Conservation (phyloP, 2,329 filamentous ascomycete species). For the Pestalotiopsis sp. region DNA sequence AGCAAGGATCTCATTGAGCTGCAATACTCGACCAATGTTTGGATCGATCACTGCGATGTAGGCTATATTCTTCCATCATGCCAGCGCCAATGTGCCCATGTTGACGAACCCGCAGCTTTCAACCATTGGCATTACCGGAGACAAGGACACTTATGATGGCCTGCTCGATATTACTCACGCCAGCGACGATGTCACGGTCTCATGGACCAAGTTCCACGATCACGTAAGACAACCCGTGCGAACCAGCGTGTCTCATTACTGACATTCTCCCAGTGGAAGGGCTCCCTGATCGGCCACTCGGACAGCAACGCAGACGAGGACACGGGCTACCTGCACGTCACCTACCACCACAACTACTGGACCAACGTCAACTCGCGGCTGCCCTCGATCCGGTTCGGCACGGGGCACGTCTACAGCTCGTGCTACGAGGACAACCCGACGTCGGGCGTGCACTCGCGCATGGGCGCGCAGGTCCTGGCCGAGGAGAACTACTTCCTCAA, state of each 20-base stretch:
- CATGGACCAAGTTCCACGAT: conserved; percentile 44
- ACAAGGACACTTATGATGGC: conserved; percentile 48
- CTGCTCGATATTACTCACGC: conserved; percentile 47
- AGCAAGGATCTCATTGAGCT: conserved; percentile 55
- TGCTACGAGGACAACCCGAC: conserved; percentile 41
- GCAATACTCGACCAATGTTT: conserved; percentile 49
- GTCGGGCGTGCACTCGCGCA: conserved; percentile 51
- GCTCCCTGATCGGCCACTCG: conserved; percentile 51
- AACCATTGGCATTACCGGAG: conserved; percentile 32
- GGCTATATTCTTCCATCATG: not conserved
- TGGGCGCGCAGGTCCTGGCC: conserved; percentile 40
- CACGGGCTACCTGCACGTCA: conserved; percentile 65
- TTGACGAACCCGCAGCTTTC: conserved; percentile 21
- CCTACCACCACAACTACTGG: conserved; percentile 76
- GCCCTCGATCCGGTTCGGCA: conserved; percentile 60
- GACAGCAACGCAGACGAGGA: conserved; percentile 64
- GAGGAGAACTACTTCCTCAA: conserved; percentile 47
- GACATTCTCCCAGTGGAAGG: conserved; percentile 22
- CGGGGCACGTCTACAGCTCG: conserved; percentile 50
- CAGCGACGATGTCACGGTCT: conserved; percentile 45
- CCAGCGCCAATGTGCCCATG: not conserved
- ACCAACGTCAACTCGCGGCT: conserved; percentile 57
- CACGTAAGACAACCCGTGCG: conserved; percentile 36
- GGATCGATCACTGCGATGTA: conserved; percentile 48
- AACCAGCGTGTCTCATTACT: too few species aligned